Evolutionary conservation across 2,329 filamentous ascomycete species (phyloP).

Genomic region (Teratosphaeria gauchensis): DNA sequence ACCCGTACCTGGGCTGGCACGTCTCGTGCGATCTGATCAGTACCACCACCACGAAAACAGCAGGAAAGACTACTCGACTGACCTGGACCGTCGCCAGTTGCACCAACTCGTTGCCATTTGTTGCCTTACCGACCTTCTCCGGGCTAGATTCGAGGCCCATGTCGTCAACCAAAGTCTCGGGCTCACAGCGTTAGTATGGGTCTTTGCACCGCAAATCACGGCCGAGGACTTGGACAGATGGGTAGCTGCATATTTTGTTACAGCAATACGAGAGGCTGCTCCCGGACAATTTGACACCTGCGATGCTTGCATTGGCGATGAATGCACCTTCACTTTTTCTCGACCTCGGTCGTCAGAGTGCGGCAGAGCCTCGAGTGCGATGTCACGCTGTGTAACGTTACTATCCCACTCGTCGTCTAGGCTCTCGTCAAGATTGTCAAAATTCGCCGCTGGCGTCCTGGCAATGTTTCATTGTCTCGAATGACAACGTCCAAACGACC

Average conservation of each 20-base stretch:
- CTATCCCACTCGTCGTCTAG: conserved; percentile 51
- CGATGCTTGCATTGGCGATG: conserved; percentile 54
- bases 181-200: conserved; percentile 51
- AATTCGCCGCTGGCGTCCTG: conserved; percentile 32
- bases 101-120: conserved; percentile 36
- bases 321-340: conserved; percentile 50
- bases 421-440: conserved; percentile 43
- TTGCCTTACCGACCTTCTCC: conserved; percentile 34
- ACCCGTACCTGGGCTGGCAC: conserved; percentile 46
- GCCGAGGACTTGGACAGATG: conserved; percentile 49
- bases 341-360: conserved; percentile 45
- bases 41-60: neutral
- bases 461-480: conserved; percentile 29
- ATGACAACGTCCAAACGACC: conserved; percentile 41
- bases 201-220: conserved; percentile 42
- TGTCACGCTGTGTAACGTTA: conserved; percentile 54
- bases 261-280: conserved; percentile 42
- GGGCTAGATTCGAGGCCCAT: conserved; percentile 40
- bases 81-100: conserved; percentile 47
- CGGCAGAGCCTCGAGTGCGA: conserved; percentile 52
- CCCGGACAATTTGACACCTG: conserved; percentile 54
- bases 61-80: neutral
- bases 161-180: conserved; percentile 42
- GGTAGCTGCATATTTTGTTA: conserved; percentile 32
- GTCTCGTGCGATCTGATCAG: conserved; percentile 27